A percentile compares a stretch with the other conserved stretches of the same genome.
These are phyloP conservation scores for cucumber (Cucumis sativus) DNA, from an alignment of 306 rosid species.

Conservation along the genomic window Cucumber_9930_V3 NC_026660.2:5946501-5947000, in stretches of 20 bases:
- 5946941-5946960: no score
- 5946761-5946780: conserved; percentile 67
- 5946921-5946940: no score
- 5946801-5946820: conserved; percentile 62
- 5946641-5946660: no score
- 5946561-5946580: conserved; percentile 82
- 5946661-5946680: no score
- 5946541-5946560: conserved; percentile 73
- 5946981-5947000: no score
- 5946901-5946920: no score
- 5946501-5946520: not conserved
- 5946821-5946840: conserved; percentile 24
- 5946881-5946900: no score
- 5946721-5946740: no score
- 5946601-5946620: conserved; percentile 82
- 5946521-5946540: conserved; percentile 23
- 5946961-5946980: no score
- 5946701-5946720: not conserved
- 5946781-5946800: conserved; percentile 66
- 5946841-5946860: conserved; percentile 23
- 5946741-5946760: conserved; percentile 72
- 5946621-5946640: conserved; percentile 70
- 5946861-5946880: conserved; percentile 27
- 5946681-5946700: no score
- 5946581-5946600: conserved; percentile 92